These are phyloP conservation scores for Rugonectria rugulosa DNA, from an alignment of 2,329 filamentous ascomycete species.

Conservation along the genomic window DNA sequence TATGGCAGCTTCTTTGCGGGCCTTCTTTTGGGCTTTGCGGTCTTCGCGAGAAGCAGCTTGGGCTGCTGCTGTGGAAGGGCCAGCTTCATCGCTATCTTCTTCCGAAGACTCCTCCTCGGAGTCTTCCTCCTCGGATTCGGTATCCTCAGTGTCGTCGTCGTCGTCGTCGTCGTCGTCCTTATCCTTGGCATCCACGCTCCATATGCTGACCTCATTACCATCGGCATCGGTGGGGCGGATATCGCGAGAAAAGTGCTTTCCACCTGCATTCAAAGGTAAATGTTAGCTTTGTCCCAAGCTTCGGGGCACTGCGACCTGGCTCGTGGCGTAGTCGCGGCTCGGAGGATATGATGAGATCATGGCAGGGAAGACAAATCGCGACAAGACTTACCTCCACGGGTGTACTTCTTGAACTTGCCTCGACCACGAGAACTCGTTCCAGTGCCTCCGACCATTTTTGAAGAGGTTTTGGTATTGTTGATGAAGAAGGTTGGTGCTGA, in stretches of 20 bases:
- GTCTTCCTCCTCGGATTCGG: slow-evolving; percentile 59
- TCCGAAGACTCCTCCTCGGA: slow-evolving; percentile 59
- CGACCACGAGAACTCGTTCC: slow-evolving; percentile 72
- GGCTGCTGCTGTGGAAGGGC: slow-evolving; percentile 51
- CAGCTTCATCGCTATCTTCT: slow-evolving; percentile 58
- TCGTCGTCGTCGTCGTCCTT: slow-evolving; percentile 60
- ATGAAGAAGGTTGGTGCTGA: slow-evolving; percentile 10
- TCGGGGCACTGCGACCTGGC: neutral
- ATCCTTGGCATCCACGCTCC: slow-evolving; percentile 67
- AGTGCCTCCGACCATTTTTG: slow-evolving; percentile 57
- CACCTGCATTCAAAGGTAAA: slow-evolving; percentile 62
- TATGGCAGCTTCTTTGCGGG: slow-evolving; percentile 88
- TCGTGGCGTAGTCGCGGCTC: neutral
- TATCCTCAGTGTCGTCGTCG: slow-evolving; percentile 58
- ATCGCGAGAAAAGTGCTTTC: slow-evolving; percentile 94
- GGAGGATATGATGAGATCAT: slow-evolving; percentile 3
- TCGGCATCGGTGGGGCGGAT: slow-evolving; percentile 88
- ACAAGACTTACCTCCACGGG: slow-evolving; percentile 77
- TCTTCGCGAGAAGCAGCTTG: slow-evolving; percentile 77
- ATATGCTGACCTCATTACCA: slow-evolving; percentile 89
- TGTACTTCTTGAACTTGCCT: slow-evolving; percentile 94
- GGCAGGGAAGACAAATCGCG: neutral
- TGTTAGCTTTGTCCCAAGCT: slow-evolving; percentile 23
- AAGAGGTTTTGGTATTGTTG: slow-evolving; percentile 6
- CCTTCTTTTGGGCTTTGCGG: slow-evolving; percentile 86